These are phyloP conservation scores for Seiridium unicorne DNA, from an alignment of 2,329 filamentous ascomycete species.

Conservation along the genomic window DNA sequence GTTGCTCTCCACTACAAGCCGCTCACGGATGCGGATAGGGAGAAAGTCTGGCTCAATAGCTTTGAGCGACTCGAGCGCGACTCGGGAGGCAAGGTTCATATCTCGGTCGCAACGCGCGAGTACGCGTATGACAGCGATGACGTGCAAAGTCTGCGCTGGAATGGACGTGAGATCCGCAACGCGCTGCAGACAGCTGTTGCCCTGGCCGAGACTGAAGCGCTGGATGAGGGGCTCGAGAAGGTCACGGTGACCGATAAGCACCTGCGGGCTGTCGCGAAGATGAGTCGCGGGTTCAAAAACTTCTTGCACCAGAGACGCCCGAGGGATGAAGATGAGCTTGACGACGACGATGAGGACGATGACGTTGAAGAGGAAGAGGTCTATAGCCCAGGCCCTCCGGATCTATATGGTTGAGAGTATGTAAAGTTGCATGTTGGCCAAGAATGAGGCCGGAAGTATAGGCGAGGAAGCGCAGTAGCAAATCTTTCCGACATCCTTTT, in stretches of 20 bases:
- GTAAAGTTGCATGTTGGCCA: too few relatives aligned
- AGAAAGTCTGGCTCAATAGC: conserved; percentile 25
- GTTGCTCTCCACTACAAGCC: conserved; percentile 45
- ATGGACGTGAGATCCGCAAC: conserved; percentile 34
- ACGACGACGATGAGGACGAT: conserved; percentile 11
- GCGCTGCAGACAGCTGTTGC: conserved; percentile 27
- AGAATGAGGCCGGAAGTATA: too few relatives aligned
- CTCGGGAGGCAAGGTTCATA: conserved; percentile 33
- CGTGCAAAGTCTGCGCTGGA: conserved; percentile 35
- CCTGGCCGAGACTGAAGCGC: conserved; percentile 24
- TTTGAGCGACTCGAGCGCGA: conserved; percentile 45
- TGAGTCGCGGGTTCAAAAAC: conserved; percentile 36
- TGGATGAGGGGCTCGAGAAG: conserved; percentile 19
- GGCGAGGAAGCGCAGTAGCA: too few relatives aligned
- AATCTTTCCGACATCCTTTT: too few relatives aligned
- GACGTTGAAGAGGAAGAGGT: background rate
- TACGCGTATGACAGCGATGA: conserved; percentile 36
- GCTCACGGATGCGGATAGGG: conserved; percentile 38
- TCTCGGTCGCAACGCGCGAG: conserved; percentile 35
- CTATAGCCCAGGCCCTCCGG: background rate
- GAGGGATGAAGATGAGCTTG: conserved; percentile 10
- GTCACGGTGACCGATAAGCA: conserved; percentile 32
- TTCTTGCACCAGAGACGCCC: conserved; percentile 20
- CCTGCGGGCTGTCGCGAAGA: conserved; percentile 33
- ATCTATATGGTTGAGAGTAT: background rate